A percentile compares a stretch with the other conserved stretches of the same genome.
phyloP scores from a whole-genome alignment of 1,139 yeast species.

The Meyerozyma carpophila region DNA sequence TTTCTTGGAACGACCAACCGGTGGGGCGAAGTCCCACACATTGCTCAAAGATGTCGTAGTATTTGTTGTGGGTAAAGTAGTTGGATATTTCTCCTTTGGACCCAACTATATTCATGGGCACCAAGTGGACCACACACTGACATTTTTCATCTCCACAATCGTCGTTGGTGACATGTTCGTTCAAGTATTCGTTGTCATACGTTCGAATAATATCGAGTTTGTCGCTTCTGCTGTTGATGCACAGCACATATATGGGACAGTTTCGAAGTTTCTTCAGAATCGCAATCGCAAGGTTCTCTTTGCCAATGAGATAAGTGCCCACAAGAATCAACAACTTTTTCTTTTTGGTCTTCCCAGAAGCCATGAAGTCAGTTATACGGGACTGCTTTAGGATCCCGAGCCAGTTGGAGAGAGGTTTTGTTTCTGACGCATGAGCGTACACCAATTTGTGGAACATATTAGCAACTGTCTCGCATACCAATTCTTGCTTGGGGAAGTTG shows the following conservation, averaged over 20 bases:
- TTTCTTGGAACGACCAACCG: slow-evolving; percentile 66
- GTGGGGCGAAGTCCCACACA: slow-evolving; percentile 73
- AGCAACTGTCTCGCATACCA: slow-evolving; percentile 57
- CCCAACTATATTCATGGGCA: slow-evolving; percentile 52
- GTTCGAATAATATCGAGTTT: slow-evolving; percentile 38
- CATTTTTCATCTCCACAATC: slow-evolving; percentile 37
- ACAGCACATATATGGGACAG: slow-evolving; percentile 47
- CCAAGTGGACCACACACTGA: slow-evolving; percentile 62
- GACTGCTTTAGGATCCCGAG: slow-evolving; percentile 35
- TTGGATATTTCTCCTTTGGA: slow-evolving; percentile 31
- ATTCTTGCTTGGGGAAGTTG: slow-evolving; percentile 71
- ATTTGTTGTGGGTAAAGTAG: slow-evolving; percentile 48
- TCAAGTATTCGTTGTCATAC: slow-evolving; percentile 28
- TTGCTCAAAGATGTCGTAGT: slow-evolving; percentile 44
- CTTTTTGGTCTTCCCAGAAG: slow-evolving; percentile 14
- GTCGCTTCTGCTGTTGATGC: slow-evolving; percentile 44
- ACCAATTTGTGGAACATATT: slow-evolving; percentile 43
- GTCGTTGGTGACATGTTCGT: slow-evolving; percentile 24
- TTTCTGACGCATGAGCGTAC: slow-evolving; percentile 22
- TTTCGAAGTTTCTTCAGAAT: slow-evolving; percentile 49
- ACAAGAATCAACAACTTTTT: slow-evolving; percentile 56
- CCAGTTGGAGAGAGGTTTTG: slow-evolving; percentile 15
- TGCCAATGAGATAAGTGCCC: slow-evolving; percentile 93
- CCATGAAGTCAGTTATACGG: slow-evolving; percentile 43
- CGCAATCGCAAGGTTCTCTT: slow-evolving; percentile 73